These are phyloP conservation scores for Myxozyma sirexii DNA, from an alignment of 805 yeast species.

Conservation along the genomic window DNA sequence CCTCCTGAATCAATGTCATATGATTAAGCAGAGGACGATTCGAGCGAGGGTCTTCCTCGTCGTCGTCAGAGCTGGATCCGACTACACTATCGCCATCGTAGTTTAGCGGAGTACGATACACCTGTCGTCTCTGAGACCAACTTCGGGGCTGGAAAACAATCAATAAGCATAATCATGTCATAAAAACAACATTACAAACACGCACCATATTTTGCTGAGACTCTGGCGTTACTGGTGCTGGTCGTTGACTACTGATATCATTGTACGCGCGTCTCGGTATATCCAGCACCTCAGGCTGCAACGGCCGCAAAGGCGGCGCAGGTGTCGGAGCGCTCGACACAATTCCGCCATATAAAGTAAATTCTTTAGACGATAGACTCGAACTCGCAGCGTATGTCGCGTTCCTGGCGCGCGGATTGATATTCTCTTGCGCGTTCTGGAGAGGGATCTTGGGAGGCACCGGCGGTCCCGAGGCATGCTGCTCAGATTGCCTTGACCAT, in stretches of 20 bases:
- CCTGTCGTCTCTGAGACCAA: neutral
- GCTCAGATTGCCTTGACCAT: neutral
- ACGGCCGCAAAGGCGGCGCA: neutral
- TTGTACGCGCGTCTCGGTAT: neutral
- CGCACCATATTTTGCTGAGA: neutral
- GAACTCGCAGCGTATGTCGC: neutral
- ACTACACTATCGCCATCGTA: constrained; percentile 4
- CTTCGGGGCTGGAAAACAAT: neutral
- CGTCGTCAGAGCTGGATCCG: constrained; percentile 1
- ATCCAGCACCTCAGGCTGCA: neutral
- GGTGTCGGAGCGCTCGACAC: neutral
- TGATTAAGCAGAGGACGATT: neutral
- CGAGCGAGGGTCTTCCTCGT: neutral
- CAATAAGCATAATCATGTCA: neutral
- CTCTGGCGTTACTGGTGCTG: neutral
- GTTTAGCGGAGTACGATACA: neutral
- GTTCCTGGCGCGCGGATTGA: neutral
- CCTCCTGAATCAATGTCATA: neutral
- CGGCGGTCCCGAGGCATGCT: neutral
- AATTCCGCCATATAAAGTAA: constrained; percentile 3
- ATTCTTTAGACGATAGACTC: neutral
- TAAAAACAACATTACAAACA: neutral
- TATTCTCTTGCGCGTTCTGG: neutral
- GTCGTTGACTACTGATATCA: neutral
- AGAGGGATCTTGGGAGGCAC: constrained; percentile 18